phyloP scores from a whole-genome alignment of 2,329 filamentous ascomycete genomes.

The Aspergillus phoenicis region DNA sequence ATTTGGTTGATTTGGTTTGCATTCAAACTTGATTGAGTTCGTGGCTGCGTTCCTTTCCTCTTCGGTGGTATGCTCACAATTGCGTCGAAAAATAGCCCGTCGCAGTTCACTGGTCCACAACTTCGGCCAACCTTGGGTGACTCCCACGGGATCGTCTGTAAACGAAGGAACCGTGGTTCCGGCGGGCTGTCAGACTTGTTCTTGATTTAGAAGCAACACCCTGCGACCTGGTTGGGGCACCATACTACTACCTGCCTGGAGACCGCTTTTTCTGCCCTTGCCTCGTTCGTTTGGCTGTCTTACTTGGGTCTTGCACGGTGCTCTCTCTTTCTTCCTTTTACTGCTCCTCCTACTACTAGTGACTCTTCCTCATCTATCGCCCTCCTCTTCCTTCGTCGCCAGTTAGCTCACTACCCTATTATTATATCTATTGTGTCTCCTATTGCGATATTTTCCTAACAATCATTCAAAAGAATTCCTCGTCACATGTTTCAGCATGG shows the following conservation, averaged over 20 bases:
- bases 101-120: neutral
- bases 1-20: neutral
- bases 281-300: conserved; percentile 4
- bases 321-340: neutral
- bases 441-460: neutral
- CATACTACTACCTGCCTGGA: neutral
- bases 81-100: neutral
- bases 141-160: neutral
- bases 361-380: neutral
- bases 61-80: neutral
- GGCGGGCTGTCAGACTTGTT: neutral
- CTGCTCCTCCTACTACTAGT: neutral
- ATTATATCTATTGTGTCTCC: neutral
- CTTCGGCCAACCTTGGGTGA: neutral
- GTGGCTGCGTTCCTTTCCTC: neutral
- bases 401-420: neutral
- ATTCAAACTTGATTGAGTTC: neutral
- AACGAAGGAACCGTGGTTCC: conserved; percentile 2
- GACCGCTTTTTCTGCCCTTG: conserved; percentile 3
- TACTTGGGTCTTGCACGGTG: neutral
- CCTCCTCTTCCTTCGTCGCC: neutral
- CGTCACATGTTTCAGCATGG: conserved; percentile 17
- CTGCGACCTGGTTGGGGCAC: neutral
- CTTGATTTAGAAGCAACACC: conserved; percentile 2
- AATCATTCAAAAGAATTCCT: neutral